Percentiles rank a stretch among this genome's conserved stretches.
Conservation (phyloP, 2,329 filamentous ascomycete genomes). For the Thermothelomyces thermophilus region DNA sequence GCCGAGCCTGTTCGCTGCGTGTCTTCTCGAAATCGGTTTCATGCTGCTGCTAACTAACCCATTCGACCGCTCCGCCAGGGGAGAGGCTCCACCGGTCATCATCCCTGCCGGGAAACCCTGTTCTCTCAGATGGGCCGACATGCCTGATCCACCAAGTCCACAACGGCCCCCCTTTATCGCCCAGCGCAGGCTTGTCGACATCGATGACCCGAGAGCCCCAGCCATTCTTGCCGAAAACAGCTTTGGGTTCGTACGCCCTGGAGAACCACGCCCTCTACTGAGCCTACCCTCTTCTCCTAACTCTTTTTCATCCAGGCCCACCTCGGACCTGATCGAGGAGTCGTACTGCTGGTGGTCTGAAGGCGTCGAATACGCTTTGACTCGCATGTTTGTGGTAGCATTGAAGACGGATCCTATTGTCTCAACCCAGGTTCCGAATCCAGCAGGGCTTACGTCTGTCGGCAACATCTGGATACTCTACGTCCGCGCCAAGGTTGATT, state of each 20-base stretch:
- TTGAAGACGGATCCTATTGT: constrained; percentile 25
- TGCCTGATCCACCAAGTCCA: constrained; percentile 50
- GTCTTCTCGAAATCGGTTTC: too few relatives aligned
- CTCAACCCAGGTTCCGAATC: constrained; percentile 28
- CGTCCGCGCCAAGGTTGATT: constrained; percentile 47
- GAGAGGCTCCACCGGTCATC: not conserved
- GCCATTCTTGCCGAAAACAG: constrained; percentile 46
- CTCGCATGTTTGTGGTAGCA: constrained; percentile 30
- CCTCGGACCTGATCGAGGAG: constrained; percentile 48
- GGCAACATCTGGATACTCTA: constrained; percentile 50
- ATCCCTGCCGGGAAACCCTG: constrained; percentile 34
- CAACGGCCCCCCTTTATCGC: constrained; percentile 37
- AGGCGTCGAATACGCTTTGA: constrained; percentile 49
- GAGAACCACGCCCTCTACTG: too few relatives aligned
- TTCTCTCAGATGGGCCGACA: constrained; percentile 51
- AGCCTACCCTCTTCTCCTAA: not conserved
- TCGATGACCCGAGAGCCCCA: constrained; percentile 44
- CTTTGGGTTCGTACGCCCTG: constrained; percentile 44
- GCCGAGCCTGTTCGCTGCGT: too few relatives aligned
- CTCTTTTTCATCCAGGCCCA: constrained; percentile 36
- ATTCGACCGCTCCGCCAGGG: not conserved
- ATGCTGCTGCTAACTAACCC: not conserved
- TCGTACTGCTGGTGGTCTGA: constrained; percentile 47
- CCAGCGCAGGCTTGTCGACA: constrained; percentile 50
- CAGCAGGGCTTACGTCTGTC: constrained; percentile 43